Evolutionary conservation across 495 filamentous ascomycete genomes (phyloP).

Genomic region (Penicillium canescens): DNA sequence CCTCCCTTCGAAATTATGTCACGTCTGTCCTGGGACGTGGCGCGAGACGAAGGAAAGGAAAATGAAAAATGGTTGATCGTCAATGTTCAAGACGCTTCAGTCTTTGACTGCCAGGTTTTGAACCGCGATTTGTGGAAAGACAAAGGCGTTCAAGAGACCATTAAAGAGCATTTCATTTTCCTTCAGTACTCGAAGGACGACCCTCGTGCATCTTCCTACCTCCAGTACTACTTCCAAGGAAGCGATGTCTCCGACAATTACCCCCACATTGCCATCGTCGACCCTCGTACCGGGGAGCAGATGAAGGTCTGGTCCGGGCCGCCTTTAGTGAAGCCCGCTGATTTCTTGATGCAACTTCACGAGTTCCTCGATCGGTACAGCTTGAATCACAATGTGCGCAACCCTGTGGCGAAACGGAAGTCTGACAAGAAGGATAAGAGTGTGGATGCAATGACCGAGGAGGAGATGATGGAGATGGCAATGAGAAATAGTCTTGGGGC

Average conservation of each 20-base stretch:
- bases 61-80: conserved; percentile 90
- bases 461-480: conserved; percentile 94
- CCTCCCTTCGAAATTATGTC: conserved; percentile 89
- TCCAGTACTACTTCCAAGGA: conserved; percentile 84
- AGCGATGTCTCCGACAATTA: conserved; percentile 76
- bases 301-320: conserved; percentile 92
- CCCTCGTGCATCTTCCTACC: conserved; percentile 70
- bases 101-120: conserved; percentile 89
- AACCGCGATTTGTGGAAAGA: conserved; percentile 98
- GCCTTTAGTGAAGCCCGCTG: conserved; percentile 70
- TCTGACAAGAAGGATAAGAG: conserved; percentile 69
- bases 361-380: conserved; percentile 97
- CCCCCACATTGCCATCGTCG: conserved; percentile 93
- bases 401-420: conserved; percentile 84
- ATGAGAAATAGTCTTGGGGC: conserved; percentile 76
- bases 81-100: conserved; percentile 87
- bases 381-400: conserved; percentile 80
- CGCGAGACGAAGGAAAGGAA: conserved; percentile 80
- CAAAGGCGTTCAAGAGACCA: conserved; percentile 67
- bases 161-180: conserved; percentile 93
- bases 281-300: conserved; percentile 94
- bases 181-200: conserved; percentile 88
- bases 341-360: conserved; percentile 87
- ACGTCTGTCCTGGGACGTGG: conserved; percentile 71
- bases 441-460: conserved; percentile 88